Evolutionary conservation across 2,329 filamentous ascomycete genomes (phyloP), one percentile per base, ranked within the genome.

Genomic region (Hirsutella minnesotensis): DNA sequence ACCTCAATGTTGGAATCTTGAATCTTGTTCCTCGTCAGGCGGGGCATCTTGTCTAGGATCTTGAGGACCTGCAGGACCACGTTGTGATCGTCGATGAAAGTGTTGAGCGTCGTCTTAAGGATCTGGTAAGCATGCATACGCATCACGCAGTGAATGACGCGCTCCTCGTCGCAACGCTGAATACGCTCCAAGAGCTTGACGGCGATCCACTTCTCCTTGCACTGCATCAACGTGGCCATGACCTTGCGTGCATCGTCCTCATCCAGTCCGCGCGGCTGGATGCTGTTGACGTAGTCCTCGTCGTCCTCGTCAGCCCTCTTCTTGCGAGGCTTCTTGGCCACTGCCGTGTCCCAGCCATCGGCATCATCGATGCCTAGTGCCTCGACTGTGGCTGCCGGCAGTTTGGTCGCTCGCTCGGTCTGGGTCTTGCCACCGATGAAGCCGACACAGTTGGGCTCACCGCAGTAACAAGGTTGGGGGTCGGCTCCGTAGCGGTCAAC

Each of bases 171-270:
- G 57, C 84, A 89, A 34, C 77, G 75, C 62, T 95, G 86, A 48
- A 98, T 88, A 41, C 92, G 89, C 51, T 81, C 77, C 46, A 98
- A 76, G 44, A 98, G 70, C 65, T 96, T 96, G 64, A 95, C 88
- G 3, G 86, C 88, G 62, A 98, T 95, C 92, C 92, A 98, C 64
- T 95, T 95, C 71, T 98, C 92, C 64, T 95, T 94, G 72, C 87
- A 95, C 62, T 95, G 90, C 79, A 95, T 89, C 46, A 98, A 77
- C 42, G 88, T 83, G 20, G 90, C 89, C 87, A 95, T 95, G 62
- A 95, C 87, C 65, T 94, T 94, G 55, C 83, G 86, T 47, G 94
- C 87, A 48, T 84, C 86, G 46, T 83, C 78, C 55, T 92, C 86
- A 50, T 87, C 81, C 46, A 95, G 74, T 39, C 76, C 79, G 56